Percentiles rank a stretch among this genome's conserved stretches.
Conservation (phyloP, 2,329 filamentous ascomycete species). For the Ophiocordyceps sinensis region DNA sequence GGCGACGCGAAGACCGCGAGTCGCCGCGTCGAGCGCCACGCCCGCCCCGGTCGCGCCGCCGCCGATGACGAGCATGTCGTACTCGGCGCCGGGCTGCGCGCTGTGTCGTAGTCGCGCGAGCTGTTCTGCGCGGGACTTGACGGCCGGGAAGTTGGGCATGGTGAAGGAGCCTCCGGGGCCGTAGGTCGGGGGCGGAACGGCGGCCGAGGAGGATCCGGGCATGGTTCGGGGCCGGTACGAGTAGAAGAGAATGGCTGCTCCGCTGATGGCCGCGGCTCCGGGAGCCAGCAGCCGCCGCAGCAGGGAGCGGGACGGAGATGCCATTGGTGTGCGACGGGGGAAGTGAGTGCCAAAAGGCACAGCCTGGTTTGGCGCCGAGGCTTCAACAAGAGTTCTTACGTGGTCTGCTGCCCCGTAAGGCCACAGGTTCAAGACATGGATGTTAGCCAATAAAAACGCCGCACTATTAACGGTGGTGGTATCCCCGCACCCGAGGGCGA, state of each 20-base stretch:
- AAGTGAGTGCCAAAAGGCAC: too few relatives aligned
- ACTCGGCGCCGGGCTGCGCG: constrained; percentile 47
- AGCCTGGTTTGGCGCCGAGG: too few relatives aligned
- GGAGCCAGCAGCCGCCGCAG: constrained; percentile 30
- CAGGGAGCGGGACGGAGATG: constrained; percentile 5
- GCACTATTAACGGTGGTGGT: too few relatives aligned
- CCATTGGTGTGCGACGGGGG: not conserved
- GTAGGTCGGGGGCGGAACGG: constrained; percentile 56
- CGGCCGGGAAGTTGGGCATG: constrained; percentile 49
- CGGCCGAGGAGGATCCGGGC: constrained; percentile 52
- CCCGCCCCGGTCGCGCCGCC: constrained; percentile 68
- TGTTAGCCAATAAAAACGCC: too few relatives aligned
- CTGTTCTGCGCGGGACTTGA: constrained; percentile 41
- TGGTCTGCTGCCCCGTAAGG: too few relatives aligned
- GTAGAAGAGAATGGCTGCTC: constrained; percentile 29
- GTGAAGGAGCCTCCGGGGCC: constrained; percentile 53
- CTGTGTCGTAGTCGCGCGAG: constrained; percentile 22
- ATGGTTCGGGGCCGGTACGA: constrained; percentile 57
- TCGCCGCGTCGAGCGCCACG: constrained; percentile 69
- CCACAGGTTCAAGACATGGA: too few relatives aligned
- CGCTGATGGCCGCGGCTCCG: constrained; percentile 25
- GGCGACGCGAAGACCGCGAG: constrained; percentile 65
- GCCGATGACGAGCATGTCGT: constrained; percentile 67
- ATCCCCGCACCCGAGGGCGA: too few relatives aligned
- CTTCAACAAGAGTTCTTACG: too few relatives aligned